phyloP scores from a whole-genome alignment of 805 yeast species.

The Candida arabinofermentans region DNA sequence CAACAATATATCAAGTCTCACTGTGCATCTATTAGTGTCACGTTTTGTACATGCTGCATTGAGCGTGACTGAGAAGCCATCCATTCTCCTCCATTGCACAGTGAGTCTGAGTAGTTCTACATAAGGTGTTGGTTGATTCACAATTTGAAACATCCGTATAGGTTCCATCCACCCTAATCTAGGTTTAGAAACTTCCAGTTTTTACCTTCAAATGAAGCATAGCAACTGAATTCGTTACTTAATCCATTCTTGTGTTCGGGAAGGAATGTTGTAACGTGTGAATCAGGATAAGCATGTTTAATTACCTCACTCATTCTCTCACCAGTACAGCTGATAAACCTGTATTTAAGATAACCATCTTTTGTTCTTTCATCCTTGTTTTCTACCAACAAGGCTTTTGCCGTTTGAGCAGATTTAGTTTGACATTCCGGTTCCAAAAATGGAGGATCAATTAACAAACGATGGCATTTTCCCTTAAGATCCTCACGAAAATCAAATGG shows the following conservation, averaged over 20 bases:
- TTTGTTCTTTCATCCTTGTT: constrained; percentile 37
- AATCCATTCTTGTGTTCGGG: constrained; percentile 86
- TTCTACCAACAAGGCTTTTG: constrained; percentile 48
- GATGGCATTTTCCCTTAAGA: constrained; percentile 59
- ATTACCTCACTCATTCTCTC: constrained; percentile 78
- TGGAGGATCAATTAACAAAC: constrained; percentile 84
- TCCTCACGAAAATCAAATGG: constrained; percentile 60
- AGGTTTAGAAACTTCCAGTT: constrained; percentile 52
- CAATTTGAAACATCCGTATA: neutral
- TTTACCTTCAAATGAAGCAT: constrained; percentile 68
- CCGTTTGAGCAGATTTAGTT: constrained; percentile 60
- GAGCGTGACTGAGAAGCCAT: no score
- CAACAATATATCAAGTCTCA: no score
- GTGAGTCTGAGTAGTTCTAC: no score
- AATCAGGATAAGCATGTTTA: constrained; percentile 56
- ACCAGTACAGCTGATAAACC: constrained; percentile 78
- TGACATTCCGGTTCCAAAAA: constrained; percentile 82
- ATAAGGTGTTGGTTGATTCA: neutral
- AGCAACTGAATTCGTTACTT: constrained; percentile 84
- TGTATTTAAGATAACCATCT: constrained; percentile 39
- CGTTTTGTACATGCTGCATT: no score
- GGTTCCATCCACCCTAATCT: no score
- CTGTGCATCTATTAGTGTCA: no score
- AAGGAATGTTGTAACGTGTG: constrained; percentile 56
- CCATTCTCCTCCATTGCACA: no score